These are phyloP conservation scores for Papiliotrema flavescens DNA, from an alignment of 1,284 basidiomycete genomes.

Conservation along the genomic window DNA sequence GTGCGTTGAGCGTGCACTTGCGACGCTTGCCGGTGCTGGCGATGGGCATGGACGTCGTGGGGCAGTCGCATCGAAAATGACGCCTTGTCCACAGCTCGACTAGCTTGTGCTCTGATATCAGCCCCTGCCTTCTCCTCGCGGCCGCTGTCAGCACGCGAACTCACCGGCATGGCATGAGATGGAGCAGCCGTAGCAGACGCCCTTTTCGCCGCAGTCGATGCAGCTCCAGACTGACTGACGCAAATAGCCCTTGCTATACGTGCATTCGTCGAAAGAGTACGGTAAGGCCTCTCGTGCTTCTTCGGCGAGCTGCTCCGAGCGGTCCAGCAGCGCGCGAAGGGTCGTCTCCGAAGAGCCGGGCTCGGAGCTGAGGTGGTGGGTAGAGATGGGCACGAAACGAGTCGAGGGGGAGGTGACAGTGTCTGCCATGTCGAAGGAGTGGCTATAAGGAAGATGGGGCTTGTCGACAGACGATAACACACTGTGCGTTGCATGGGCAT, in stretches of 20 bases:
- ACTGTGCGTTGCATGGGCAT: too few species aligned
- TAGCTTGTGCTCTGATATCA: constrained; percentile 39
- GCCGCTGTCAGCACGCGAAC: constrained; percentile 2
- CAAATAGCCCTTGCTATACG: constrained; percentile 37
- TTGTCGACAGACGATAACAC: too few species aligned
- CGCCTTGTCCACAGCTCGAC: constrained; percentile 47
- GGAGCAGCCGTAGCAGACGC: constrained; percentile 48
- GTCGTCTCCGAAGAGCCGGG: constrained; percentile 26
- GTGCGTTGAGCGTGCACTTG: constrained; percentile 33
- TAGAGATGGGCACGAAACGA: constrained; percentile 23
- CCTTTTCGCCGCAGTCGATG: constrained; percentile 33
- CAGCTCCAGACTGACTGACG: constrained; percentile 47
- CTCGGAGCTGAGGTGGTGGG: constrained; percentile 20
- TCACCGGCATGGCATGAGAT: constrained; percentile 47
- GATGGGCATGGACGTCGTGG: constrained; percentile 28
- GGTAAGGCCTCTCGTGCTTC: constrained; percentile 45
- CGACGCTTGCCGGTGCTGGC: constrained; percentile 7
- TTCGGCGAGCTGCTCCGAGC: constrained; percentile 35
- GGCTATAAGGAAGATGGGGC: too few species aligned
- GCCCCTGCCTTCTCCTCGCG: neutral
- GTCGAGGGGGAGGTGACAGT: constrained; percentile 6
- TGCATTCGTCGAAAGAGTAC: constrained; percentile 45
- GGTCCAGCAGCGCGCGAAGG: constrained; percentile 37
- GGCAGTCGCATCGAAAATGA: constrained; percentile 47
- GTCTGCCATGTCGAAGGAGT: neutral